Conservation (phyloP, 1,284 basidiomycete genomes). For the Trametes pubescens region DNA sequence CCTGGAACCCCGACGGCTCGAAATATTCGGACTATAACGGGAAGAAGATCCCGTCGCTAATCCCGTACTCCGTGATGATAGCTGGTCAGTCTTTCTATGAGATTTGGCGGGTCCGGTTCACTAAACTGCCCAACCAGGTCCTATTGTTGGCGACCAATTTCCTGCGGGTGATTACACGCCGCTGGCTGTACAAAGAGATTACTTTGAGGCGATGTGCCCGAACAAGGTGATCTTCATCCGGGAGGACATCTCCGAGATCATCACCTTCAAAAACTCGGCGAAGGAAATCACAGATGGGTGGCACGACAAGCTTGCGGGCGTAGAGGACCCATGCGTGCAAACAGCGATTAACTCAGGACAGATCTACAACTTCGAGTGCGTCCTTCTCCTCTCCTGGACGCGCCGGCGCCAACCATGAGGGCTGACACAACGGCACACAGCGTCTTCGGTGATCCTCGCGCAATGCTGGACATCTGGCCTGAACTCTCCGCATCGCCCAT, state of each 20-base stretch:
- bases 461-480: constrained; percentile 48
- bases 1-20: constrained; percentile 49
- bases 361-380: constrained; percentile 59
- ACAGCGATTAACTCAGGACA: constrained; percentile 32
- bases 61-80: constrained; percentile 68
- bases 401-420: neutral
- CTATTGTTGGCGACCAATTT: constrained; percentile 49
- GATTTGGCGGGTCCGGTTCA: neutral
- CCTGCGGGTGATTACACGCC: constrained; percentile 43
- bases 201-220: constrained; percentile 51
- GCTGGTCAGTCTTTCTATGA: constrained; percentile 42
- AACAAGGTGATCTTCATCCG: constrained; percentile 40
- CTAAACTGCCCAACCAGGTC: constrained; percentile 39
- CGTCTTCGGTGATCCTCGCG: constrained; percentile 45
- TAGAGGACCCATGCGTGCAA: constrained; percentile 44
- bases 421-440: constrained; percentile 39
- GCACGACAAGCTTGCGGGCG: constrained; percentile 55
- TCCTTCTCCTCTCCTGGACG: neutral
- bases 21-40: constrained; percentile 45
- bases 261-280: constrained; percentile 17
- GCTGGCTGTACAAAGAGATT: constrained; percentile 45
- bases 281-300: constrained; percentile 57
- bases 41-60: constrained; percentile 56
- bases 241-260: constrained; percentile 27
- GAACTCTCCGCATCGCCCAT: constrained; percentile 48